Percentiles rank a stretch among this genome's conserved stretches.
Evolutionary conservation across 345 rosid species (phyloP).

Genomic region (Raphanus raphanistrum): DNA sequence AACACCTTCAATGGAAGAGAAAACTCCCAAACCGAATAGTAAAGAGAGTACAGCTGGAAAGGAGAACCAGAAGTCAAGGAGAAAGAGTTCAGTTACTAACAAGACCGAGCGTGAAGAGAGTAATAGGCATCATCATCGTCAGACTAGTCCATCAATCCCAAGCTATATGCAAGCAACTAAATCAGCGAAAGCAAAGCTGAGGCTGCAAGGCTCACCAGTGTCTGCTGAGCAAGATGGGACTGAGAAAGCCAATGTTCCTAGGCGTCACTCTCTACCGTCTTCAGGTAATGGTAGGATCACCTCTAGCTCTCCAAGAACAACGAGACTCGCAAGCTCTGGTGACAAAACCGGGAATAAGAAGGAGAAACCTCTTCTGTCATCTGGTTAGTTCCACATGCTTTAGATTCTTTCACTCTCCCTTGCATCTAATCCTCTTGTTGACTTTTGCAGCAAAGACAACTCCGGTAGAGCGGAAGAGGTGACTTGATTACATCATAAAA

Average conservation of each 20-base stretch:
- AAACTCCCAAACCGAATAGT: constrained; percentile 40
- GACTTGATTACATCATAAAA: constrained; percentile 26
- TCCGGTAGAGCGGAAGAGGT: constrained; percentile 64
- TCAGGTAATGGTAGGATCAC: constrained; percentile 58
- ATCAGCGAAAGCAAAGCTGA: constrained; percentile 91
- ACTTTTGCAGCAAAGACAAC: constrained; percentile 59
- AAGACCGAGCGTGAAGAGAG: constrained; percentile 64
- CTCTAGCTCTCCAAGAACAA: constrained; percentile 77
- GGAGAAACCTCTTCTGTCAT: constrained; percentile 52
- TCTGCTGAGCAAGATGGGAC: constrained; percentile 56
- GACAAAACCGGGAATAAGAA: constrained; percentile 61
- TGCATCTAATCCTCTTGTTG: background rate
- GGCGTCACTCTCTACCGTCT: constrained; percentile 83
- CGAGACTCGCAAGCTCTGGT: constrained; percentile 50
- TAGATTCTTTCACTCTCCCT: too few relatives aligned
- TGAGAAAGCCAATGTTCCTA: constrained; percentile 54
- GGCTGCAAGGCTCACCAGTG: constrained; percentile 74
- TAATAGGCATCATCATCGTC: constrained; percentile 46
- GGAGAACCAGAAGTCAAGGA: constrained; percentile 53
- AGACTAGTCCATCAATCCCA: constrained; percentile 65
- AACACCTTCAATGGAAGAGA: constrained; percentile 42
- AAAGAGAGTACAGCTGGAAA: constrained; percentile 52
- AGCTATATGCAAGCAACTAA: constrained; percentile 93
- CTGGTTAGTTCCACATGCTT: constrained; percentile 3
- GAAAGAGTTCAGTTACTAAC: constrained; percentile 45